Evolutionary conservation across 2,329 filamentous ascomycete species (phyloP), one percentile per base, ranked within the genome.

Genomic region (Alternaria incomplexa): DNA sequence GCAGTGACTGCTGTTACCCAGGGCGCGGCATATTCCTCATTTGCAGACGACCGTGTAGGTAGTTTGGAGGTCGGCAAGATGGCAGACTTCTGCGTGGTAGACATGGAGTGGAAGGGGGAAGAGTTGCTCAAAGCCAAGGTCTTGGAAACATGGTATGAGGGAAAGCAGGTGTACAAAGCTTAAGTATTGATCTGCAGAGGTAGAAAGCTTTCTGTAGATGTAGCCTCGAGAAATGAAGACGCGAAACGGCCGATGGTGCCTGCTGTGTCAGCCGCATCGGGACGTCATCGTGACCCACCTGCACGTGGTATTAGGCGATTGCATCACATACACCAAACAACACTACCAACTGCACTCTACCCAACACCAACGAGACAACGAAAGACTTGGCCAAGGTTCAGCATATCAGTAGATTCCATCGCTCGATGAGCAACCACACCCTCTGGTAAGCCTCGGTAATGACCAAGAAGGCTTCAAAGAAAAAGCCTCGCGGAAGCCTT

Each of bases 11-110:
- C 84, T 9, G 87, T 83, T 0, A 87, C 87, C 0, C 77, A 79
- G 43, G 88, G 88, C 0, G 84, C 84, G 5, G 88, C 88, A 1
- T 87, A 86, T 69, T 86, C 85, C 13, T 85, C 83, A n/a, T 89
- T 88, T 67, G 84, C 85, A 1, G 88, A 90, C 30, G 71, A 76
- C 3, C 81, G 83, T 73, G 80, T 86, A 0, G 89, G 89, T 0
- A 84, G 81, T 54, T 70, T 90, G 58, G 81, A 82, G 67, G 76
- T 74, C 1, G 88, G 87, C 0, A 79, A 85, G 71, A 80, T 83
- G 66, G 88, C 88, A 0, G 88, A 90, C 67, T 87, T 90, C 57
- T 84, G 86, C 17, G 78, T 86, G 2, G 77, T 86, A 45, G 82
- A 87, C 61, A 83, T 87, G 79, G 76, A 81, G 23, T 85, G 85